Percentiles rank a stretch among this genome's conserved stretches.
Evolutionary conservation across 306 rosid genomes (phyloP).

Genomic region (Carpinus fangiana): DNA sequence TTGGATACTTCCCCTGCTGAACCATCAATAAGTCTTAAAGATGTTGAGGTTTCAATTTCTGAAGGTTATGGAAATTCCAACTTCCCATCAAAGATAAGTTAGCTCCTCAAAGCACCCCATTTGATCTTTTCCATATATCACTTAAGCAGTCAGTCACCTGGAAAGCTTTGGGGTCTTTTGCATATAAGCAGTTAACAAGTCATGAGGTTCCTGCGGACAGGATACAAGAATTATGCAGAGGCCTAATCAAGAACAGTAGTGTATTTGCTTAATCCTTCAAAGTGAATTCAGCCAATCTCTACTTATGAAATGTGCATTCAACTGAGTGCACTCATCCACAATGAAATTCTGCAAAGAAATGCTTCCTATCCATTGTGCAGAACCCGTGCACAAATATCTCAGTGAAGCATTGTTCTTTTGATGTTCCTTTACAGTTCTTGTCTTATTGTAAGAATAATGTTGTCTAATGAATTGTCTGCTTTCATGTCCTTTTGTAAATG

Average conservation of each 20-base stretch:
- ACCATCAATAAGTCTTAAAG: constrained; percentile 24
- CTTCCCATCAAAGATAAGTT: constrained; percentile 43
- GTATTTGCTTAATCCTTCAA: constrained; percentile 11
- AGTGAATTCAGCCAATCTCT: constrained; percentile 16
- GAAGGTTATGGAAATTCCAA: constrained; percentile 33
- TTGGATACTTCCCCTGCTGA: constrained; percentile 26
- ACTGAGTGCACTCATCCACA: constrained; percentile 18
- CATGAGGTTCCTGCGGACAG: constrained; percentile 2
- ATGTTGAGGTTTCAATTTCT: constrained; percentile 36
- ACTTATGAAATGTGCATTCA: constrained; percentile 5
- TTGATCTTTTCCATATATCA: not conserved
- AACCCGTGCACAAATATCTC: not conserved
- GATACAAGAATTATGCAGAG: not conserved
- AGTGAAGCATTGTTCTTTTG: constrained; percentile 12
- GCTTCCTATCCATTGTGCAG: constrained; percentile 4
- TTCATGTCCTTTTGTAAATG: not conserved
- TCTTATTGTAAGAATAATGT: not conserved
- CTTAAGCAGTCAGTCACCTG: not conserved
- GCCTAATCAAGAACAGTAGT: constrained; percentile 12
- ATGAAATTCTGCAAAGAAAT: constrained; percentile 4
- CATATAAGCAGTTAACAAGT: not conserved
- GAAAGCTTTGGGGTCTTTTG: not conserved
- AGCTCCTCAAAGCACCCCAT: constrained; percentile 21
- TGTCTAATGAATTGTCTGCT: not conserved
- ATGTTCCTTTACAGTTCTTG: constrained; percentile 8